phyloP scores from a whole-genome alignment of 1,139 yeast genomes.

The Magnusiomyces paraingens region DNA sequence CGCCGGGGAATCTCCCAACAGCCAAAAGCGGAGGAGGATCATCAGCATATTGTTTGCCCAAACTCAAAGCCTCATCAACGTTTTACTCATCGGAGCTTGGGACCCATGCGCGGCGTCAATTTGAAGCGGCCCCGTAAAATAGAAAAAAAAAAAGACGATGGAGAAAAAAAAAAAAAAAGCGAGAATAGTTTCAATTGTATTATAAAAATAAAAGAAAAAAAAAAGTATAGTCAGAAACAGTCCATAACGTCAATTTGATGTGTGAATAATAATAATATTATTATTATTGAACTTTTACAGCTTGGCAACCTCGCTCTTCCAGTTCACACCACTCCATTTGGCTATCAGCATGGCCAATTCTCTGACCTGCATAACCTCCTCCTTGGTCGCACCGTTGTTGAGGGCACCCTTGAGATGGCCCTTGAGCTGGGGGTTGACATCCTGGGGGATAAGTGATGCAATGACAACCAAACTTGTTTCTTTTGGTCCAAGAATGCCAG shows the following conservation, averaged over 20 bases:
- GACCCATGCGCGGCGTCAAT: neutral
- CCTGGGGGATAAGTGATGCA: conserved; percentile 81
- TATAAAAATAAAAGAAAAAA: neutral
- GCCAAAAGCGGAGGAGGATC: neutral
- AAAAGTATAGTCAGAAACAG: neutral
- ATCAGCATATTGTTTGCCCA: neutral
- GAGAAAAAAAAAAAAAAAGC: neutral
- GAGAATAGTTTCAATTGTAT: neutral
- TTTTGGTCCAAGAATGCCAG: conserved; percentile 53
- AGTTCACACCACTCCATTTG: conserved; percentile 67
- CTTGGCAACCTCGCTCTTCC: conserved; percentile 58
- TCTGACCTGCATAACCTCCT: conserved; percentile 57
- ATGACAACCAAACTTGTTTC: conserved; percentile 77
- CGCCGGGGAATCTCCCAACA: neutral
- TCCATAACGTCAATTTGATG: neutral
- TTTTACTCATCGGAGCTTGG: neutral
- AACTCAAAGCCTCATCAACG: neutral
- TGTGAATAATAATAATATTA: too few relatives aligned
- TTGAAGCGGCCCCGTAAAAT: neutral
- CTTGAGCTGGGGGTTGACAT: conserved; percentile 88
- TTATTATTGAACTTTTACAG: conserved; percentile 29
- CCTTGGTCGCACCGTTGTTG: conserved; percentile 66
- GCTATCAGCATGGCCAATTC: conserved; percentile 59
- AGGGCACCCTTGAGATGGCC: conserved; percentile 85
- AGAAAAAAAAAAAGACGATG: neutral